A percentile compares a stretch with the other conserved stretches of the same genome.
Conservation (phyloP, 2,329 filamentous ascomycete genomes). For the Pseudogymnoascus sp. region DNA sequence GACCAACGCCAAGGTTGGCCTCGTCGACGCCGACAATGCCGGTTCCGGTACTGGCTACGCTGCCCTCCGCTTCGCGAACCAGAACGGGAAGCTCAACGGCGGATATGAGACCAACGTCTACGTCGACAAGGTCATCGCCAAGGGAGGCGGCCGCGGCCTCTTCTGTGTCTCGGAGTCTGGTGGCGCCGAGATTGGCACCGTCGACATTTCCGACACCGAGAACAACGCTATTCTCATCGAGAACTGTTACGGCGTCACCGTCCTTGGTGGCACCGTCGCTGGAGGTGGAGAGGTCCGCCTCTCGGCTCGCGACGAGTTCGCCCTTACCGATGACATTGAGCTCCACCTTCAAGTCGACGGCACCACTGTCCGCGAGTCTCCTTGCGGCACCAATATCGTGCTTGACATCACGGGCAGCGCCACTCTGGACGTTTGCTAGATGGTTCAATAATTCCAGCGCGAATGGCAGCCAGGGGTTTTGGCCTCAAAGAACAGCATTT, state of each 20-base stretch:
- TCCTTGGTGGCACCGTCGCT: slow-evolving; percentile 43
- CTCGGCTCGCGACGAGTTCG: slow-evolving; percentile 46
- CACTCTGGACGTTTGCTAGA: slow-evolving; percentile 35
- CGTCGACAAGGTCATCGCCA: slow-evolving; percentile 46
- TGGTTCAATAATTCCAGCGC: background rate
- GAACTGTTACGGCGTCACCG: slow-evolving; percentile 51
- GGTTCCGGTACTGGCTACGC: slow-evolving; percentile 46
- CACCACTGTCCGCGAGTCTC: slow-evolving; percentile 45
- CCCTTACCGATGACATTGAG: slow-evolving; percentile 44
- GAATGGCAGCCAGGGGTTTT: background rate
- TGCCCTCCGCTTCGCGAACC: slow-evolving; percentile 50
- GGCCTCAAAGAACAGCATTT: background rate
- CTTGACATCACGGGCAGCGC: slow-evolving; percentile 44
- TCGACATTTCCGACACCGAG: slow-evolving; percentile 46
- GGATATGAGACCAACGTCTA: slow-evolving; percentile 46
- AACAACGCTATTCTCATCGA: slow-evolving; percentile 52
- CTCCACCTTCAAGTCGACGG: slow-evolving; percentile 43
- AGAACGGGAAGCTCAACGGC: slow-evolving; percentile 44
- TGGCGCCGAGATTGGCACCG: slow-evolving; percentile 40
- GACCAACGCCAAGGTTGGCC: slow-evolving; percentile 43
- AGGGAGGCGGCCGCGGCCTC: slow-evolving; percentile 49
- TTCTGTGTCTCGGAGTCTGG: slow-evolving; percentile 53
- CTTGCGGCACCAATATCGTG: slow-evolving; percentile 46
- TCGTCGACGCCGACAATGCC: slow-evolving; percentile 51
- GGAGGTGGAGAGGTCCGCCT: slow-evolving; percentile 50